Evolutionary conservation across 164 flowering plant genomes (phyloP), one percentile per base, ranked within the genome.

Genomic region (Aristolochia californica): DNA sequence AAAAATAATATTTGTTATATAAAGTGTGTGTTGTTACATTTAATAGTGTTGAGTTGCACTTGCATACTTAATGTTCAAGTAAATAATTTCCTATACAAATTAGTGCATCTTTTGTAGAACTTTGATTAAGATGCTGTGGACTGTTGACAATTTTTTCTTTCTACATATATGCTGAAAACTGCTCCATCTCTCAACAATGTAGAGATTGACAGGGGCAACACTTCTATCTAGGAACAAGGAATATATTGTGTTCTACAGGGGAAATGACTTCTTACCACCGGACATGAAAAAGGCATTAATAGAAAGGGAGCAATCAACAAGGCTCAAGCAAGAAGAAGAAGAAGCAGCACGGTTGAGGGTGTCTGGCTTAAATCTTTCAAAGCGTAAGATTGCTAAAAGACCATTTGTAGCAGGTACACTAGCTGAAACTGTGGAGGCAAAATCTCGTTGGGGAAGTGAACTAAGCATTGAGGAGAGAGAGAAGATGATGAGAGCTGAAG

Each of bases 191-290:
- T n/a, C n/a, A 4, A 75, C 50, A 20, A 8, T 78, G 75, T 83
- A 93, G 99, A 76, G 52, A 59, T 73, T 93, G 71, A 89, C 99
- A 13, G 96, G 97, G 26, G 99, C 97, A 20, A 82, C 85, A 27
- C 74, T 93, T 40, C 48, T 93, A 40, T 87, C 95, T 34, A 78
- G 97, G 70, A 93, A 87, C 81, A 87, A 85, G 72, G 96, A 89
- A 5, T 89, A 67, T 55, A 83, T 93, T 48, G 96, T 93, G 45
- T 81, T 89, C 64, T 85, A 93, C 72, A 74, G 97, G 71, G 99
- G 99, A 20, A 87, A 93, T 62, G 96, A 89, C 68, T 93, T 83
- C 71, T 60, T 93, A 68, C 74, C 99, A 16, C 88, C 87, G n/a
- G 63, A 22, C 45, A 74, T 93, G 45, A 72, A 75, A 7, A 69